These are phyloP conservation scores for Phytophthora fragariaefolia DNA, from an alignment of 352 stramenopile genomes.

Conservation along the genomic window DNA sequence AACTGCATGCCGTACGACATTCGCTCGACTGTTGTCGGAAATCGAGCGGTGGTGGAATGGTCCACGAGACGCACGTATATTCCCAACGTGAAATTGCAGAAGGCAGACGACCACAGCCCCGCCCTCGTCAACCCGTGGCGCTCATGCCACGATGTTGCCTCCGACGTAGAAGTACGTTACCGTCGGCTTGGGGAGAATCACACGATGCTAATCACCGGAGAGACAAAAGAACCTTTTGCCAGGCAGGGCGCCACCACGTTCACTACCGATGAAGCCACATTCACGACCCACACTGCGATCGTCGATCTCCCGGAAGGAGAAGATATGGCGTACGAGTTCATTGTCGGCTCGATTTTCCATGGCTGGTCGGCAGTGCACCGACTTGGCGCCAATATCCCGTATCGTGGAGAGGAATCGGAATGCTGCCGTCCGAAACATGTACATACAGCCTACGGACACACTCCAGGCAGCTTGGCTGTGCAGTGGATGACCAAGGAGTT, in stretches of 20 bases:
- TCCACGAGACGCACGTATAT: conserved; percentile 77
- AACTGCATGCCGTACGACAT: conserved; percentile 88
- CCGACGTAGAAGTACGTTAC: conserved; percentile 61
- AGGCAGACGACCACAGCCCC: conserved; percentile 36
- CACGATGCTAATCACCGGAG: conserved; percentile 29
- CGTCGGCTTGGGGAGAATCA: conserved; percentile 46
- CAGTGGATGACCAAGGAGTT: conserved; percentile 81
- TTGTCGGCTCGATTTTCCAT: conserved; percentile 80
- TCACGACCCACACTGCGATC: conserved; percentile 73
- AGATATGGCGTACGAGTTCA: conserved; percentile 62
- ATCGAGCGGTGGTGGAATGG: conserved; percentile 71
- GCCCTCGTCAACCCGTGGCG: conserved; percentile 61
- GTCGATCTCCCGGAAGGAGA: conserved; percentile 41
- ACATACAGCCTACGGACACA: conserved; percentile 75
- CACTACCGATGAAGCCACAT: conserved; percentile 54
- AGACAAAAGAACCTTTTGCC: conserved; percentile 38
- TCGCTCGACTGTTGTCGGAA: conserved; percentile 63
- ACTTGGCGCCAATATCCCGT: conserved; percentile 57
- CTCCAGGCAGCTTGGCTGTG: conserved; percentile 65
- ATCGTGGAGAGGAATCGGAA: conserved; percentile 48
- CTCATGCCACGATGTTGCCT: conserved; percentile 66
- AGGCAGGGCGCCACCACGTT: conserved; percentile 61
- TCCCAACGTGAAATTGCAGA: conserved; percentile 61
- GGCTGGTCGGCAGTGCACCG: conserved; percentile 78
- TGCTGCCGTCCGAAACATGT: conserved; percentile 83